These are phyloP conservation scores for Geotrichum europaeum DNA, from an alignment of 1,139 yeast genomes.

Conservation along the genomic window DNA sequence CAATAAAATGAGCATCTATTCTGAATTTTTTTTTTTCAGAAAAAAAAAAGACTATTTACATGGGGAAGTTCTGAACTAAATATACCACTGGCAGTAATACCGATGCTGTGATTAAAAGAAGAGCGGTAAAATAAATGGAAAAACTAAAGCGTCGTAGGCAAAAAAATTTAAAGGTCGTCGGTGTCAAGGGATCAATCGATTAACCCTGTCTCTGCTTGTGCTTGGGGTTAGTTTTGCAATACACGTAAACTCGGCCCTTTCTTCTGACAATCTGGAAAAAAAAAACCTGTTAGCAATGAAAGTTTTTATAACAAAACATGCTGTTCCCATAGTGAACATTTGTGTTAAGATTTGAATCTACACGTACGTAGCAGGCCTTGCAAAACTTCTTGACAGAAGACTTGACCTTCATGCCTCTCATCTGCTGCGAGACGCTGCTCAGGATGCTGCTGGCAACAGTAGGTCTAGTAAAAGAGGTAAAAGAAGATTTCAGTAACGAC, in stretches of 20 bases:
- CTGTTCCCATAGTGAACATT: background rate
- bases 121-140: background rate
- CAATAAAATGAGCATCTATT: too few relatives aligned
- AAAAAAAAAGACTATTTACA: background rate
- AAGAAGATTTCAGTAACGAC: conserved; percentile 14
- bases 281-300: background rate
- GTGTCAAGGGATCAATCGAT: conserved; percentile 15
- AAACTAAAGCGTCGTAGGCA: background rate
- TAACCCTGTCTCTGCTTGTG: conserved; percentile 97
- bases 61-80: background rate
- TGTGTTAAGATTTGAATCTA: background rate
- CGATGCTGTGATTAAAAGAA: background rate
- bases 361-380: conserved; percentile 66
- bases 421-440: conserved; percentile 18
- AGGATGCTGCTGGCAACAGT: conserved; percentile 14
- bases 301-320: background rate
- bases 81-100: background rate
- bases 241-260: conserved; percentile 88
- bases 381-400: conserved; percentile 91
- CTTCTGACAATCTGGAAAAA: conserved; percentile 62
- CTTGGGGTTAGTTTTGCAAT: conserved; percentile 86
- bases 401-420: conserved; percentile 59
- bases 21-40: background rate
- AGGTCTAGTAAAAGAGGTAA: conserved; percentile 17
- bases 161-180: background rate